Base-by-base conservation (phyloP, 139 green algal genomes). In the Coccomyxa sp. region DNA sequence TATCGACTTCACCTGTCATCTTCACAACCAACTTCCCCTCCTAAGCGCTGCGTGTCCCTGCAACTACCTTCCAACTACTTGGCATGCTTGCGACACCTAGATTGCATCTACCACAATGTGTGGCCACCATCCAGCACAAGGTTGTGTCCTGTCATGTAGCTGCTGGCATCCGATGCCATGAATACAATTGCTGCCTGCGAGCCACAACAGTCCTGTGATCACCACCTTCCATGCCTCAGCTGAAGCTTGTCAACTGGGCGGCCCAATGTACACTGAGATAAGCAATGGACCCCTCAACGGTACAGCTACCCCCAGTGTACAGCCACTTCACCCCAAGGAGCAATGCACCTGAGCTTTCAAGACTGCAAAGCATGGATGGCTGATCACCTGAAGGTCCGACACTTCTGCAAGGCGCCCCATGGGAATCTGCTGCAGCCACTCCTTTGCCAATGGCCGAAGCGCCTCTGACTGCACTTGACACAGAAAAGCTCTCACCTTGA, bases 71-170 rank as follows among this genome's bases (percentile, higher is more conserved):
- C n/a, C 38, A 51, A 51, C 38, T 51, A 51, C 38, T 51, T 7
- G 3, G 38, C 38, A 51, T 71, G 63, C 63, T 68, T 25, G 18
- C 4, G 18, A 28, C n/a, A 71, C 63, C 21, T 21, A 71, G 1
- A 71, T 71, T 25, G 18, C 9, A 71, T 71, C 63, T 71, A 90
- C 84, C 84, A 88, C 18, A 88, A 28, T 60, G 81, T 88, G 45
- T 89, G 86, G 11, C 88, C 88, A 58, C 88, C 88, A 77, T 89
- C 86, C 67, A 91, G 82, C 13, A 89, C 86, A 16, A 91, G 74
- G 51, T 91, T 91, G 77, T 91, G 88, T 0, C 88, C 88, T 27
- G 82, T 85, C 86, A 91, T 89, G 77, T 90, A 91, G 58, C 59
- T 67, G 13, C 75, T 82, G 21, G 84, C 88, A 81, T 88, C 82